phyloP scores from a whole-genome alignment of 148 eudicot species.

The Silene conica region DNA sequence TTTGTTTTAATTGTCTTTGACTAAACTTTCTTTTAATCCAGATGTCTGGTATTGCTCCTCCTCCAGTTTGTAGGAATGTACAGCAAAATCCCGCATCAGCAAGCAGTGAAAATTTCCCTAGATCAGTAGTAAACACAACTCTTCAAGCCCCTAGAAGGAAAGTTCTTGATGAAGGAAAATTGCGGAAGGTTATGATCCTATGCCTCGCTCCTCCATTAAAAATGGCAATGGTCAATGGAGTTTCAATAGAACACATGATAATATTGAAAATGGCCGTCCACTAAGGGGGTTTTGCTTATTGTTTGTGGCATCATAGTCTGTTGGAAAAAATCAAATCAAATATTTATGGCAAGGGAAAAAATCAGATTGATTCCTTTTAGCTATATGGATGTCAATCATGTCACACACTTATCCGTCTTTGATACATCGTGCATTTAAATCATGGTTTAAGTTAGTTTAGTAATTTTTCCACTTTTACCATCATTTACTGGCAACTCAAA shows the following conservation, averaged over 20 bases:
- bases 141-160: constrained; percentile 92
- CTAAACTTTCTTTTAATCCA: constrained; percentile 37
- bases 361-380: background rate
- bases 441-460: background rate
- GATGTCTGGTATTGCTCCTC: constrained; percentile 87
- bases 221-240: background rate
- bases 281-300: background rate
- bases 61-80: constrained; percentile 68
- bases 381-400: background rate
- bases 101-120: constrained; percentile 62
- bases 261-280: background rate
- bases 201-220: background rate
- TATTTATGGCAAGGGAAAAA: background rate
- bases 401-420: background rate
- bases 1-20: background rate
- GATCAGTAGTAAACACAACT: constrained; percentile 61
- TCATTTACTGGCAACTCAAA: background rate
- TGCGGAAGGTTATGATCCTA: constrained; percentile 67
- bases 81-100: constrained; percentile 48
- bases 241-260: background rate
- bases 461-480: background rate
- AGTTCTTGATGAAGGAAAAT: constrained; percentile 91
- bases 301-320: background rate
- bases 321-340: background rate
- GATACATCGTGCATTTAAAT: background rate